Base-by-base conservation (phyloP, 805 yeast species). In the Isabelozyma rhagii region DNA sequence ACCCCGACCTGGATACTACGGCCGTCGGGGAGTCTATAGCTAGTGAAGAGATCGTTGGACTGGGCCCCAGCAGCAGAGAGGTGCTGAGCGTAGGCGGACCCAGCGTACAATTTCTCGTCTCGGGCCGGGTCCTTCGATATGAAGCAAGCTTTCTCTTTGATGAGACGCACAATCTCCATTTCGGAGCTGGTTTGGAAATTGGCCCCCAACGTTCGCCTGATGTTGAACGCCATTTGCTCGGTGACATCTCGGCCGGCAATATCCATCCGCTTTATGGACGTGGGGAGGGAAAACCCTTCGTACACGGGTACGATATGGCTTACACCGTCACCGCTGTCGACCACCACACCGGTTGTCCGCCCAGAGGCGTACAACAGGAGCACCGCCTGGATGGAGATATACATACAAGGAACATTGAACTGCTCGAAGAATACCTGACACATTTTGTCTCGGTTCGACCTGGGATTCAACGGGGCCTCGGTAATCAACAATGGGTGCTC, bases 321-420 rank as follows among this genome's bases (percentile, higher is more conserved):
- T 25, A 90, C 96, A 4, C 97, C 97, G 65, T 92, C 97, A 5
- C 97, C 97, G n/a, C 86, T 80, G 61, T 92, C 97, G 10, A 93
- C 61, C 3, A 89, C 96, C 39, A 89, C 80, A 1, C 97, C 98
- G 0, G 96, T 91, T 7, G 97, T 92, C 55, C 89, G 72, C 0
- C 97, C 98, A 5, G 89, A 79, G 0, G 97, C 91, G 68, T 93
- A 92, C 39, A 92, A 70, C 3, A 97, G 79, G 39, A 92, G 71
- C 9, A 91, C 91, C 0, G 96, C 93, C 55, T 87, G 93, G 45
- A 87, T 73, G 3, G 85, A 76, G 11, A 87, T 68, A 61, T 86
- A 85, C n/a, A 85, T 59, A n/a, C 93, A 87, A 1, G 94, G 93
- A 9, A 84, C 80, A 55, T 82, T 81, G 70, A 87, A 85, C 38